These are phyloP conservation scores for Citeromyces nyonsensis DNA, from an alignment of 805 yeast genomes.

Conservation along the genomic window DNA sequence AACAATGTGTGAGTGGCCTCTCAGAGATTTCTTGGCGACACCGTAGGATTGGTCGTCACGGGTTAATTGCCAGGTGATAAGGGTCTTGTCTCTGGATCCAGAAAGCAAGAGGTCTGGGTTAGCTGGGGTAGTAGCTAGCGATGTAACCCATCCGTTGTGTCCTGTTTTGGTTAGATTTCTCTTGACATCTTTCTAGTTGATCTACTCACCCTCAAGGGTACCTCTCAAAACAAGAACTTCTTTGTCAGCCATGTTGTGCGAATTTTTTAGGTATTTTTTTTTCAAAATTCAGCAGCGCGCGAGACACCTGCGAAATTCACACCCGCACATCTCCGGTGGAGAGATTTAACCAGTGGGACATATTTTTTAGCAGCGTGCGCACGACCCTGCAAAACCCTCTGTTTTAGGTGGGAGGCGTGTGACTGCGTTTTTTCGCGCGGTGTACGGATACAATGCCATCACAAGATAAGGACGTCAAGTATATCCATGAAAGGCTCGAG, in stretches of 20 bases:
- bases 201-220: conserved; percentile 74
- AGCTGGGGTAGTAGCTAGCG: conserved; percentile 94
- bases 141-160: conserved; percentile 95
- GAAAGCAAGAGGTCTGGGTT: conserved; percentile 97
- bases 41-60: conserved; percentile 97
- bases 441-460: no score
- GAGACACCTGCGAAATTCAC: not conserved
- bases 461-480: no score
- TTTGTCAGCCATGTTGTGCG: conserved; percentile 16
- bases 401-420: not conserved
- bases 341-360: no score
- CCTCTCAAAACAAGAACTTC: conserved; percentile 99
- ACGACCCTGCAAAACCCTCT: not conserved
- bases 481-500: conserved; percentile 32
- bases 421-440: no score
- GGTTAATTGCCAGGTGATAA: conserved; percentile 93
- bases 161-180: conserved; percentile 21
- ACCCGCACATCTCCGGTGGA: no score
- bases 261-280: not conserved
- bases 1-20: conserved; percentile 98
- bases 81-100: conserved; percentile 97
- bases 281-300: conserved; percentile 1
- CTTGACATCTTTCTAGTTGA: no score
- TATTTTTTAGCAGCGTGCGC: not conserved
- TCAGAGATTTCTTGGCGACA: conserved; percentile 93